A percentile compares a stretch with the other conserved stretches of the same genome.
These are phyloP conservation scores for Leccinum boreale DNA, from an alignment of 768 basidiomycete genomes.

Conservation along the genomic window DNA sequence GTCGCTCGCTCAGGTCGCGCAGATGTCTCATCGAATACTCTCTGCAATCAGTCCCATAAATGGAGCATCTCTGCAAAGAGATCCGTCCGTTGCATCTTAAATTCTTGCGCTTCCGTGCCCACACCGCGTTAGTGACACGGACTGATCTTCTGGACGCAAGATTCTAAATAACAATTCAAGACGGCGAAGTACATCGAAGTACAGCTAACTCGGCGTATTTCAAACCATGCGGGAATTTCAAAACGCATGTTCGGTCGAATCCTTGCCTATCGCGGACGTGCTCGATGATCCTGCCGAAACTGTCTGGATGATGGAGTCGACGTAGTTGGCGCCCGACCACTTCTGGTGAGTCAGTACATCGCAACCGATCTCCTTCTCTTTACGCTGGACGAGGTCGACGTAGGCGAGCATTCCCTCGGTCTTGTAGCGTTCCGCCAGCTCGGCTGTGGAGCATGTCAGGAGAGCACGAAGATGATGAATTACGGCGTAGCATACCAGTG, in stretches of 20 bases:
- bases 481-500: slow-evolving; percentile 55
- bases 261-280: slow-evolving; percentile 78
- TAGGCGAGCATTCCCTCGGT: slow-evolving; percentile 92
- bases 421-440: slow-evolving; percentile 77
- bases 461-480: neutral
- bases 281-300: slow-evolving; percentile 88
- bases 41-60: neutral
- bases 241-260: slow-evolving; percentile 88
- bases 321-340: slow-evolving; percentile 93
- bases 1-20: neutral
- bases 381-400: slow-evolving; percentile 81
- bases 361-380: slow-evolving; percentile 84
- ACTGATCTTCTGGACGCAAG: slow-evolving; percentile 3
- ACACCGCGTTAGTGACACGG: neutral
- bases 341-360: slow-evolving; percentile 94
- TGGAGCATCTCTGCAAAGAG: slow-evolving; percentile 7
- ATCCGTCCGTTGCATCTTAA: slow-evolving; percentile 9
- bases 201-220: slow-evolving; percentile 4
- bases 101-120: neutral
- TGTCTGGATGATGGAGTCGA: slow-evolving; percentile 79
- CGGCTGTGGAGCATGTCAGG: slow-evolving; percentile 43
- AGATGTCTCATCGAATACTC: neutral
- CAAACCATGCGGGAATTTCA: slow-evolving; percentile 27
- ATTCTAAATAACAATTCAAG: neutral
- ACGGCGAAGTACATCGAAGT: neutral